Conservation (phyloP, 2,329 filamentous ascomycete genomes). For the Teratosphaeria nubilosa region DNA sequence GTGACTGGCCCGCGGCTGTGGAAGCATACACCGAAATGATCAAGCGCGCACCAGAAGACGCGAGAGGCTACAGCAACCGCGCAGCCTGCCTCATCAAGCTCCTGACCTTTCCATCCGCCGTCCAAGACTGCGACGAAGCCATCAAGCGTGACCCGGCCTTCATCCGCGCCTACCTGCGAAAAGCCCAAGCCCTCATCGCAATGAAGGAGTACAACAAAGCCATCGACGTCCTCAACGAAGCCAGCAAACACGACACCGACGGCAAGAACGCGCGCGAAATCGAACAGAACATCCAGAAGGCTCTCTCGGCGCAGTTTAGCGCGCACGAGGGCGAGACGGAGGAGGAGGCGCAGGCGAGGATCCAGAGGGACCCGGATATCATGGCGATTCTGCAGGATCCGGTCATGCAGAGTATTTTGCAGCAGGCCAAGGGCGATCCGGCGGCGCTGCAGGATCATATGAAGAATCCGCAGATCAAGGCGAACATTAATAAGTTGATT, state of each 20-base stretch:
- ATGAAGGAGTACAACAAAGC: slow-evolving; percentile 98
- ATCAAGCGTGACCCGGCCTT: slow-evolving; percentile 87
- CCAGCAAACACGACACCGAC: slow-evolving; percentile 63
- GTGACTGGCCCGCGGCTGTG: slow-evolving; percentile 89
- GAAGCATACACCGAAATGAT: slow-evolving; percentile 94
- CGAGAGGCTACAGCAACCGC: slow-evolving; percentile 92
- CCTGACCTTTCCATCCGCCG: slow-evolving; percentile 85
- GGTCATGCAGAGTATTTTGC: slow-evolving; percentile 92
- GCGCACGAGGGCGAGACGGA: slow-evolving; percentile 83
- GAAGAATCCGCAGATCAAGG: slow-evolving; percentile 75
- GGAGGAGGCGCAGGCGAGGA: slow-evolving; percentile 84
- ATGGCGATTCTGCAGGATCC: slow-evolving; percentile 88
- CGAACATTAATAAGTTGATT: slow-evolving; percentile 90
- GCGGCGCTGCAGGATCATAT: slow-evolving; percentile 93
- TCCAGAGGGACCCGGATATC: slow-evolving; percentile 57
- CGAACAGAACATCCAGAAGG: slow-evolving; percentile 88
- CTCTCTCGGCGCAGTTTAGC: slow-evolving; percentile 77
- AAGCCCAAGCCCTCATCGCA: slow-evolving; percentile 87
- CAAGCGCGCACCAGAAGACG: slow-evolving; percentile 86
- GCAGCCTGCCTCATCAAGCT: slow-evolving; percentile 95
- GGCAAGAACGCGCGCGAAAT: slow-evolving; percentile 85
- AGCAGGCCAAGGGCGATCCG: slow-evolving; percentile 87
- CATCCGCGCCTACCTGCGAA: slow-evolving; percentile 91
- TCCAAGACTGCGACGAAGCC: slow-evolving; percentile 83
- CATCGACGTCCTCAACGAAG: slow-evolving; percentile 78